Conservation (phyloP, 1,284 basidiomycete genomes). For the Trichosporon faecale region DNA sequence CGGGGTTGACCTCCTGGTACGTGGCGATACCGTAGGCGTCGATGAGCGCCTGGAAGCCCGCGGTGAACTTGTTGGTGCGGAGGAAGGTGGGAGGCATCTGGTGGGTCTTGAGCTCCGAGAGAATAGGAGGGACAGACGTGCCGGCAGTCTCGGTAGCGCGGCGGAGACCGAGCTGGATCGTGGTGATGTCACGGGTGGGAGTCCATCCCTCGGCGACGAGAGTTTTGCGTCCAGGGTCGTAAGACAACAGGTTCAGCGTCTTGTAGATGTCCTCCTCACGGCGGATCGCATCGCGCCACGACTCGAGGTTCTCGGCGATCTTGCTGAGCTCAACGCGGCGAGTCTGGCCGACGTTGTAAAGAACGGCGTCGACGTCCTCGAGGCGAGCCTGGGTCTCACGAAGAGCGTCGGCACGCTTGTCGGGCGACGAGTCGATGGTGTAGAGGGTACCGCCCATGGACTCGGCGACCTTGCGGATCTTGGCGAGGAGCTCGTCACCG, state of each 20-base stretch:
- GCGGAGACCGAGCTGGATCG: conserved; percentile 82
- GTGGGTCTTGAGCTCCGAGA: conserved; percentile 84
- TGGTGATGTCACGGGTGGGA: conserved; percentile 82
- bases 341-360: conserved; percentile 85
- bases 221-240: conserved; percentile 89
- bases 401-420: conserved; percentile 85
- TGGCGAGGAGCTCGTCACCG: conserved; percentile 84
- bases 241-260: conserved; percentile 90
- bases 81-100: conserved; percentile 95
- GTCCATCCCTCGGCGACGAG: conserved; percentile 98
- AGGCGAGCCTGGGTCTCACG: conserved; percentile 83
- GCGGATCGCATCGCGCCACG: conserved; percentile 90
- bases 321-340: conserved; percentile 80
- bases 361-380: conserved; percentile 86
- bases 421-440: conserved; percentile 89
- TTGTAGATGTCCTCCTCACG: conserved; percentile 96
- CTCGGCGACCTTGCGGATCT: conserved; percentile 98
- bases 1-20: conserved; percentile 97
- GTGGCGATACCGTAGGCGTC: conserved; percentile 93
- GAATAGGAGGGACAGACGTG: conserved; percentile 84
- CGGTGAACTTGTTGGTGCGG: conserved; percentile 93
- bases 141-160: conserved; percentile 95
- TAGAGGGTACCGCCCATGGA: conserved; percentile 97
- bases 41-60: conserved; percentile 97
- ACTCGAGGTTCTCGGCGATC: conserved; percentile 79